These are phyloP conservation scores for Auriculariales sp. DNA, from an alignment of 768 basidiomycete genomes.

Conservation along the genomic window DNA sequence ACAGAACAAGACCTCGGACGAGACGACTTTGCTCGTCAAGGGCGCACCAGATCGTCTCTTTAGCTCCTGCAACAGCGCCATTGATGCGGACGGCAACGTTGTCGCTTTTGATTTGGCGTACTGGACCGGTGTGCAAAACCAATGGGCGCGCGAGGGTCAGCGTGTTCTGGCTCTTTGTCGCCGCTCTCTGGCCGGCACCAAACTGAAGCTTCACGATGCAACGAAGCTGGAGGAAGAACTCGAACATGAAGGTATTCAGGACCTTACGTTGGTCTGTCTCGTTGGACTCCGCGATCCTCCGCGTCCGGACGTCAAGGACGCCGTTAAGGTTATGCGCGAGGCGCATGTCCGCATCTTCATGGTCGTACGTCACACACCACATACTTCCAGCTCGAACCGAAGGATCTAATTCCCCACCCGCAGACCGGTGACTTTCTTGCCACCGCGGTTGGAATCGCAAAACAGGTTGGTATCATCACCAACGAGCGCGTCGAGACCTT, in stretches of 20 bases:
- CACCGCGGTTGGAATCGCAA: slow-evolving; percentile 22
- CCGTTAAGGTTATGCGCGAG: slow-evolving; percentile 6
- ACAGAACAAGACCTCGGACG: slow-evolving; percentile 1
- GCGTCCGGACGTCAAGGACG: slow-evolving; percentile 16
- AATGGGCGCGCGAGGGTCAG: slow-evolving; percentile 38
- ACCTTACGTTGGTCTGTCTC: slow-evolving; percentile 40
- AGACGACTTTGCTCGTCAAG: slow-evolving; percentile 31
- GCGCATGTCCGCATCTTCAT: slow-evolving; percentile 23
- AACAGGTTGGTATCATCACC: slow-evolving; percentile 28
- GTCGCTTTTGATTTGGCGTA: slow-evolving; percentile 18
- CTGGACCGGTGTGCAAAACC: slow-evolving; percentile 25
- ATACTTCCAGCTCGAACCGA: too few relatives aligned
- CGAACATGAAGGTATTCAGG: slow-evolving; percentile 25
- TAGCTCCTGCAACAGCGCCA: slow-evolving; percentile 18
- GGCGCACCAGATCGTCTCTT: slow-evolving; percentile 47
- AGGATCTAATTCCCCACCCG: too few relatives aligned
- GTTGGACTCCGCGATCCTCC: slow-evolving; percentile 47
- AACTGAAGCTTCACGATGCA: slow-evolving; percentile 13
- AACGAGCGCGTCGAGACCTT: slow-evolving; percentile 22
- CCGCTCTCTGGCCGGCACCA: slow-evolving; percentile 14
- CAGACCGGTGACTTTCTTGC: slow-evolving; percentile 19
- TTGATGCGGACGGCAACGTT: slow-evolving; percentile 18
- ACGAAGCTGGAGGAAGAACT: slow-evolving; percentile 22
- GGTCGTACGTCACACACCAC: too few relatives aligned
- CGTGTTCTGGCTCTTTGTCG: slow-evolving; percentile 41